These are phyloP conservation scores for Eucalyptus leucophloia DNA, from an alignment of 345 rosid genomes.

Conservation along the genomic window DNA sequence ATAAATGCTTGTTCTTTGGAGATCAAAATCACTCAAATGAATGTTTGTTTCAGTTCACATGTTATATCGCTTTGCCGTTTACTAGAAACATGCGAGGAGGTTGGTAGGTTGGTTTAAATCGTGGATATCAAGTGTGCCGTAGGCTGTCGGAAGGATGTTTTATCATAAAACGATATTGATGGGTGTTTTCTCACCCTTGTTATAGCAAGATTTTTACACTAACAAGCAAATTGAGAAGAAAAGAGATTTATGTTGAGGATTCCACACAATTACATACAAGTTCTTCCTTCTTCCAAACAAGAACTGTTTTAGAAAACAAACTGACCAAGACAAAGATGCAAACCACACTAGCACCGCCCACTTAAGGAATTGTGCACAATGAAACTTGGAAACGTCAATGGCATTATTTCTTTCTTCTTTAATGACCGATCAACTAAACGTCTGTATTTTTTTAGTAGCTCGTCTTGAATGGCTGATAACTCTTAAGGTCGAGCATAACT, in stretches of 20 bases:
- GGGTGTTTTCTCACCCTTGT: background rate
- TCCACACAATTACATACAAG: background rate
- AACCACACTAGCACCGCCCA: slow-evolving; percentile 1
- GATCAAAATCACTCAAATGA: background rate
- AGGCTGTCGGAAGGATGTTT: background rate
- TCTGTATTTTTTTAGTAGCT: background rate
- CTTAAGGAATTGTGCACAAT: background rate
- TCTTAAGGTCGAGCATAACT: slow-evolving; percentile 23
- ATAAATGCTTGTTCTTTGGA: background rate
- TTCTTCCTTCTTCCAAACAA: background rate
- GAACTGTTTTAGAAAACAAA: background rate
- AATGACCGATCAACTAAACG: background rate
- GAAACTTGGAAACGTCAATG: background rate
- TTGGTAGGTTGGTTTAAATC: background rate
- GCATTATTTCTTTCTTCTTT: background rate
- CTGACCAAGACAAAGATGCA: background rate
- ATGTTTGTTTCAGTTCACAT: background rate
- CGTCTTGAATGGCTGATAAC: slow-evolving; percentile 29
- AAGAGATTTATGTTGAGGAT: background rate
- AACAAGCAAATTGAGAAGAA: background rate
- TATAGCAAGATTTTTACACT: background rate
- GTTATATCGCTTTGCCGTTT: background rate
- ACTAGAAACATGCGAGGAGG: background rate
- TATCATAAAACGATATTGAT: background rate
- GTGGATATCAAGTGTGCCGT: background rate